Percentiles rank a stretch among this genome's conserved stretches.
These are phyloP conservation scores for Yamadazyma epiphylla DNA, from an alignment of 1,139 yeast species.

Conservation along the genomic window DNA sequence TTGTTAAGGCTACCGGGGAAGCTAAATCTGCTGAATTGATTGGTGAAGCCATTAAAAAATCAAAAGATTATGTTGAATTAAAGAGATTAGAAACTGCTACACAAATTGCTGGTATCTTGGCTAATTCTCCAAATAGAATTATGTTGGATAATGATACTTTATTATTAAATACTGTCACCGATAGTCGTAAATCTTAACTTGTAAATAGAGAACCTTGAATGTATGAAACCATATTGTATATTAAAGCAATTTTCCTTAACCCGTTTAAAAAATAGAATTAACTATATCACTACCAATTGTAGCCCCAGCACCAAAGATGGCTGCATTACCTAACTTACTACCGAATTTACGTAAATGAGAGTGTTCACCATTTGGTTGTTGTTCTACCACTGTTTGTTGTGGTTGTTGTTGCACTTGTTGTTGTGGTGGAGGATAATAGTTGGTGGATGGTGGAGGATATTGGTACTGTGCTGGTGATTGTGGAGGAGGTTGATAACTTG, in stretches of 20 bases:
- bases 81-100: slow-evolving; percentile 96
- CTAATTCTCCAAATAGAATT: slow-evolving; percentile 87
- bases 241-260: background rate
- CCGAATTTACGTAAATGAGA: slow-evolving; percentile 65
- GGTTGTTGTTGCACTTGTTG: slow-evolving; percentile 24
- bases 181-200: slow-evolving; percentile 44
- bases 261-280: slow-evolving; percentile 66
- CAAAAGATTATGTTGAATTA: slow-evolving; percentile 91
- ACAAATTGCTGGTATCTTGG: slow-evolving; percentile 84
- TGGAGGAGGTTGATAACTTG: slow-evolving; percentile 11
- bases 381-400: slow-evolving; percentile 17
- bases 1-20: slow-evolving; percentile 97
- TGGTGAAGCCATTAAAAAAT: slow-evolving; percentile 98
- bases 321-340: slow-evolving; percentile 84
- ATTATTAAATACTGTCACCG: slow-evolving; percentile 81
- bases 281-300: slow-evolving; percentile 86
- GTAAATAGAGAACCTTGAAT: background rate
- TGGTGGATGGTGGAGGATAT: slow-evolving; percentile 45
- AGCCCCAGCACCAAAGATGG: slow-evolving; percentile 97
- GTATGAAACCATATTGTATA: background rate
- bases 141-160: slow-evolving; percentile 89
- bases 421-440: slow-evolving; percentile 36
- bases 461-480: slow-evolving; percentile 13
- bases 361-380: slow-evolving; percentile 20
- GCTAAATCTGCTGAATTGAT: slow-evolving; percentile 97